phyloP scores from a whole-genome alignment of 768 basidiomycete genomes.

The Suillus plorans region DNA sequence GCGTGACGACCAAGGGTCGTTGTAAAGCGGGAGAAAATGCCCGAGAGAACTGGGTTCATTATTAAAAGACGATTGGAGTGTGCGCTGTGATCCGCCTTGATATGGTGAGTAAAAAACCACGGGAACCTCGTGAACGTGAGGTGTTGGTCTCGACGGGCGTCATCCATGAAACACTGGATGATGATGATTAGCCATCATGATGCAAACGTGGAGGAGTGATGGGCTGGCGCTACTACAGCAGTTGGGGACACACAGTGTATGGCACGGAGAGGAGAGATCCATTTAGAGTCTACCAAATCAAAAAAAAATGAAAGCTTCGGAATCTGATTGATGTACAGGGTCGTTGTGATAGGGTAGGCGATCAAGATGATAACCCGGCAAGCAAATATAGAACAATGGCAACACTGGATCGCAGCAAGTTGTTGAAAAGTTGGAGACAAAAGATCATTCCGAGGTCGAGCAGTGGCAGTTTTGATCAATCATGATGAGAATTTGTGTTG shows the following conservation, averaged over 20 bases:
- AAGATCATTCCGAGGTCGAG: conserved; percentile 14
- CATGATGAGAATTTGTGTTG: conserved; percentile 2
- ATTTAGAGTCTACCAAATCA: conserved; percentile 23
- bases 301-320: conserved; percentile 22
- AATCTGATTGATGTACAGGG: conserved; percentile 35
- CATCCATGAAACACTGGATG: neutral
- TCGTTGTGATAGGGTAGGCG: conserved; percentile 38
- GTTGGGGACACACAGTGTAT: too few relatives aligned
- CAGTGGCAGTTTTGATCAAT: neutral
- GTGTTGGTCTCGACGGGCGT: too few relatives aligned
- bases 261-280: conserved; percentile 21
- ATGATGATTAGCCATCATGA: conserved; percentile 3
- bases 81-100: neutral
- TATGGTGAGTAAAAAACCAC: neutral
- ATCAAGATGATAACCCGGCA: conserved; percentile 32
- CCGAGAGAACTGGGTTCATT: neutral
- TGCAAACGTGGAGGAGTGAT: neutral
- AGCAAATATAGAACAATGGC: conserved; percentile 19
- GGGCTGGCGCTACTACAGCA: neutral
- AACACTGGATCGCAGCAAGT: conserved; percentile 13
- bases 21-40: neutral
- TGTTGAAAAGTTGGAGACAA: conserved; percentile 22
- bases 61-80: neutral
- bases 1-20: conserved; percentile 3
- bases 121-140: neutral